Base-by-base conservation (phyloP, 352 stramenopile species). In the Pythium plurisporium region DNA sequence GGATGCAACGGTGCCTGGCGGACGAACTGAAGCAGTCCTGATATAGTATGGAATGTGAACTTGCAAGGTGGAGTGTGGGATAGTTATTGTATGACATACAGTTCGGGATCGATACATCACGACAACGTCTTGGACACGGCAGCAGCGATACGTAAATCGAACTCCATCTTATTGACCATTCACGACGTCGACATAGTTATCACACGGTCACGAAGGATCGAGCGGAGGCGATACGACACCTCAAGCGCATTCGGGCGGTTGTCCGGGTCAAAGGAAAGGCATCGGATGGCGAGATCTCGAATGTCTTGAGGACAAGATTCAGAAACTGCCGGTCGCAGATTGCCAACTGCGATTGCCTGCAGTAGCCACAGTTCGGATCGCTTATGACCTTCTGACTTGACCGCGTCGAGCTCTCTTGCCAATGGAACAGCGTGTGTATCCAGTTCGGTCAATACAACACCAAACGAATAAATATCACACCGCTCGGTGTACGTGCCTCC, bases 401-500 rank as follows among this genome's bases (percentile, higher is more conserved):
- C 2, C 7, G 6, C 22, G 3, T 49, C 11, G 5, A 3, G 17
- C 43, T 37, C 43, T 11, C 6, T 26, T 11, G 17, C 26, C 3
- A 50, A 17, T 7, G 43, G 43, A 4, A 50, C 17, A 5, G 34
- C 29, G 34, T 82, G 74, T 10, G 74, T 77, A 41, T 87, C 77
- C 44, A 87, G 59, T 44, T 87, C 77, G 1, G 62, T 69, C 0
- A 89, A 43, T 30, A 89, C 55, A 0, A 79, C 72, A 0, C 79
- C 79, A 17, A 89, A 78, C 1, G 73, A 78, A 30, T 79, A 89
- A 7, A 89, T 69, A 23, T 89, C 79, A 31, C 73, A 74, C 0
- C 29, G 17, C 48, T 56, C 33, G 12, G 12, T 38, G 36, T 56
- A 56, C 12, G 23, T 12, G 10, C 33, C 36, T 6, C 43, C 43